Base-by-base conservation (phyloP, 257 asterid genomes). In the Lithospermum erythrorhizon region DNA sequence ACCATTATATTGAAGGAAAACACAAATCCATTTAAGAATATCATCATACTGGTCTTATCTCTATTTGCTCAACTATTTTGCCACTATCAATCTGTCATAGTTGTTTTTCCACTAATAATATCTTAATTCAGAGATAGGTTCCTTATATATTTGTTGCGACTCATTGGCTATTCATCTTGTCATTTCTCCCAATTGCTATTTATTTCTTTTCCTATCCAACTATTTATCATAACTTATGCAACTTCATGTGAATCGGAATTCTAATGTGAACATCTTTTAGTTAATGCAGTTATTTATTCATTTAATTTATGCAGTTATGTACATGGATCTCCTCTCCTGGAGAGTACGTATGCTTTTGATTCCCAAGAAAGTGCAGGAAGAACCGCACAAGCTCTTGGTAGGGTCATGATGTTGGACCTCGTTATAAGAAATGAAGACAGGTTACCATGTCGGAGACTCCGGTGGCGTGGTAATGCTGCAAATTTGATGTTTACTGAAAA, bases 401-500 rank as follows among this genome's bases (percentile, higher is more conserved):
- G n/a, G n/a, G n/a, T n/a, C n/a, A n/a, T n/a, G n/a, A n/a, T 93
- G 87, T 69, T 93, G 79, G 99, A 89, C 83, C 97, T 93, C 66
- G 96, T 89, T 63, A 93, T 93, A 73, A 83, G 99, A 78, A 93
- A 93, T 55, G 99, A 93, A 73, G 99, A n/a, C n/a, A n/a, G n/a
- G n/a, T n/a, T n/a, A 93, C 63, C 83, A 97, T 93, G 56, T 97
- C 99, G 89, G 99, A 90, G 83, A 63, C 94, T 93, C 52, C 72
- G n/a, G 95, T 93, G 97, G 97, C 94, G 99, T 35, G 99, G 99
- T 58, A 93, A 93, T 77, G 69, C 78, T 19, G n/a, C n/a, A 93
- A 89, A 62, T 75, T n/a, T n/a, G n/a, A n/a, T 93, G 66, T 83
- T 93, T n/a, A n/a, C 76, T 84, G 82, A 95, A 89, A 86, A 80